These are phyloP conservation scores for Carex parvula DNA, from an alignment of 176 grass and related monocot genomes.

Conservation along the genomic window DNA sequence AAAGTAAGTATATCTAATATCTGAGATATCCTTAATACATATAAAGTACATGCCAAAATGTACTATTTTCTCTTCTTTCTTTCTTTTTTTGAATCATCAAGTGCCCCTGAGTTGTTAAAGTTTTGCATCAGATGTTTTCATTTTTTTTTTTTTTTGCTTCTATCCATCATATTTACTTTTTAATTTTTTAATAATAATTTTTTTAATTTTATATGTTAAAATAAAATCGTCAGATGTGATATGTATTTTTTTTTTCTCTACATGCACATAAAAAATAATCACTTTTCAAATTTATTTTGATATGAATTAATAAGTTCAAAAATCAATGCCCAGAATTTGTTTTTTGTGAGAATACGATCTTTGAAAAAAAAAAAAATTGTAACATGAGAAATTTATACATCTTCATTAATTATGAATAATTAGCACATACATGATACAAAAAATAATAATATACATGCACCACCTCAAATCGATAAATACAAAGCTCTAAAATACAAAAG, in stretches of 20 bases:
- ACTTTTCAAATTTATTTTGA: no score
- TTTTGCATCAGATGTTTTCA: background rate
- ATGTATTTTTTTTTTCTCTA: no score
- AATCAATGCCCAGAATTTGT: no score
- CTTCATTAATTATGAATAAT: background rate
- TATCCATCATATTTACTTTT: no score
- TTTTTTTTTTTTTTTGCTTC: no score
- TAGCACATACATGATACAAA: constrained; percentile 23
- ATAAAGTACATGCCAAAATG: background rate
- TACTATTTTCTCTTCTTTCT: background rate
- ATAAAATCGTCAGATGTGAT: no score
- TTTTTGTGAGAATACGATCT: background rate
- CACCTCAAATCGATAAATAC: constrained; percentile 19
- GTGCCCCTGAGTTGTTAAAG: background rate
- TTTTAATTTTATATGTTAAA: no score
- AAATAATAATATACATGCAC: constrained; percentile 18
- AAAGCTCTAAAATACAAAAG: constrained; percentile 4
- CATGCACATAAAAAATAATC: no score
- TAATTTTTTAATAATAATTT: no score
- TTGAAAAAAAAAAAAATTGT: background rate
- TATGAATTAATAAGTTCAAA: no score
- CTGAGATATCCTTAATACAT: background rate
- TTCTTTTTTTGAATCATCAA: background rate
- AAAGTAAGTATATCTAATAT: background rate
- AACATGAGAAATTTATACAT: background rate